phyloP scores from a whole-genome alignment of 2,329 filamentous ascomycete genomes.

The Tolypocladium capitatum region DNA sequence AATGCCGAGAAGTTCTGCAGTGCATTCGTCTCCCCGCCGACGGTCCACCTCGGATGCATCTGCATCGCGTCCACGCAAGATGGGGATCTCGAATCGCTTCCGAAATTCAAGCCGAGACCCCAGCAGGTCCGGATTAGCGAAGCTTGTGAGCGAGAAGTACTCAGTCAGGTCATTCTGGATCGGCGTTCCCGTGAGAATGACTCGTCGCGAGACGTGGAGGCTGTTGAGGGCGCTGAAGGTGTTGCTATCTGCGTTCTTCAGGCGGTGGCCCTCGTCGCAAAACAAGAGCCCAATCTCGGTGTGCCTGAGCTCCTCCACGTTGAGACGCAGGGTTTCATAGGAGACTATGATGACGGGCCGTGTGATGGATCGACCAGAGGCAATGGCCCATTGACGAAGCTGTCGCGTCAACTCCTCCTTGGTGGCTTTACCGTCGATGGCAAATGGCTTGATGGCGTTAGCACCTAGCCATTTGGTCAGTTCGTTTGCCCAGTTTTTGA shows the following conservation, averaged over 20 bases:
- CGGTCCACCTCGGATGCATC: slow-evolving; percentile 74
- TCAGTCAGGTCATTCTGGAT: slow-evolving; percentile 98
- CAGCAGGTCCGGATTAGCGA: slow-evolving; percentile 86
- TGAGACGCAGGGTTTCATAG: slow-evolving; percentile 86
- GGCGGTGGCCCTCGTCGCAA: slow-evolving; percentile 89
- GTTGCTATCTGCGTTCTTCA: slow-evolving; percentile 94
- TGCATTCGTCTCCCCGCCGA: slow-evolving; percentile 69
- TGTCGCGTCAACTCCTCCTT: slow-evolving; percentile 88
- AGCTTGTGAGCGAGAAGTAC: slow-evolving; percentile 91
- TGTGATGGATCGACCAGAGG: slow-evolving; percentile 77
- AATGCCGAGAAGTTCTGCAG: slow-evolving; percentile 64
- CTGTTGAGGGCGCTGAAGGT: slow-evolving; percentile 86
- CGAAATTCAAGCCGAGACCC: slow-evolving; percentile 84
- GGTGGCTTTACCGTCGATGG: slow-evolving; percentile 88
- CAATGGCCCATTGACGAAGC: slow-evolving; percentile 87
- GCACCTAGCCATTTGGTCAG: slow-evolving; percentile 90
- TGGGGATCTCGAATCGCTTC: slow-evolving; percentile 87
- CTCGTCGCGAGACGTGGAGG: slow-evolving; percentile 77
- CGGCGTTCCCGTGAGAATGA: slow-evolving; percentile 91
- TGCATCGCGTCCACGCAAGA: slow-evolving; percentile 81
- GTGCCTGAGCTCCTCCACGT: slow-evolving; percentile 79
- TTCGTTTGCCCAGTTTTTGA: slow-evolving; percentile 97
- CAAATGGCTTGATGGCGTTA: slow-evolving; percentile 84
- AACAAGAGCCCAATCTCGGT: slow-evolving; percentile 85
- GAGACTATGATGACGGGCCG: slow-evolving; percentile 94